A percentile compares a stretch with the other conserved stretches of the same genome.
phyloP scores from a whole-genome alignment of 805 yeast genomes.

The Nakazawaea populi region DNA sequence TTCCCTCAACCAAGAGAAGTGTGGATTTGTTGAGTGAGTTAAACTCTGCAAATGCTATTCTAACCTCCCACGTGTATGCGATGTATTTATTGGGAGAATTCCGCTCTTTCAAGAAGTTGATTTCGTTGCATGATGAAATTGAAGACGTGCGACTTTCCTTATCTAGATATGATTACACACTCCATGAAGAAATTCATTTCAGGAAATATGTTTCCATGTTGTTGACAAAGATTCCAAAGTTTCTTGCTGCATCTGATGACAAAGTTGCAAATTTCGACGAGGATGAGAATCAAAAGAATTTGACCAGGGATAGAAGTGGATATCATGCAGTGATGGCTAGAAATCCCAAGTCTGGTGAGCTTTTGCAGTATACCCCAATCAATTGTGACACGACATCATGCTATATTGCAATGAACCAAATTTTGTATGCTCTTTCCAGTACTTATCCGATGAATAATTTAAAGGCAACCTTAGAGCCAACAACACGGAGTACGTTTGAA shows the following conservation, averaged over 20 bases:
- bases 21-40: constrained; percentile 49
- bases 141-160: constrained; percentile 55
- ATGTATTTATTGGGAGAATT: constrained; percentile 69
- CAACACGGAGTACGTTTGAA: constrained; percentile 38
- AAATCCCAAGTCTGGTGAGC: constrained; percentile 52
- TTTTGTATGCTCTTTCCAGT: constrained; percentile 65
- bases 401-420: constrained; percentile 58
- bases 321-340: constrained; percentile 65
- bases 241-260: constrained; percentile 39
- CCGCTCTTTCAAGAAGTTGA: constrained; percentile 51
- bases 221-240: constrained; percentile 55
- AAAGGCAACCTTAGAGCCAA: constrained; percentile 34
- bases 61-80: constrained; percentile 61
- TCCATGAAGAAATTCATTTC: constrained; percentile 42
- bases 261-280: constrained; percentile 23
- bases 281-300: constrained; percentile 15
- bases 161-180: constrained; percentile 43
- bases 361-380: constrained; percentile 33
- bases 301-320: constrained; percentile 33
- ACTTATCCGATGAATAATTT: constrained; percentile 52
- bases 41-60: constrained; percentile 46
- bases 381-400: constrained; percentile 33
- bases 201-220: constrained; percentile 46
- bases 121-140: constrained; percentile 45
- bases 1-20: constrained; percentile 47